These are phyloP conservation scores for Fusarium neocosmosporiellum DNA, from an alignment of 2,329 filamentous ascomycete species.

Conservation along the genomic window DNA sequence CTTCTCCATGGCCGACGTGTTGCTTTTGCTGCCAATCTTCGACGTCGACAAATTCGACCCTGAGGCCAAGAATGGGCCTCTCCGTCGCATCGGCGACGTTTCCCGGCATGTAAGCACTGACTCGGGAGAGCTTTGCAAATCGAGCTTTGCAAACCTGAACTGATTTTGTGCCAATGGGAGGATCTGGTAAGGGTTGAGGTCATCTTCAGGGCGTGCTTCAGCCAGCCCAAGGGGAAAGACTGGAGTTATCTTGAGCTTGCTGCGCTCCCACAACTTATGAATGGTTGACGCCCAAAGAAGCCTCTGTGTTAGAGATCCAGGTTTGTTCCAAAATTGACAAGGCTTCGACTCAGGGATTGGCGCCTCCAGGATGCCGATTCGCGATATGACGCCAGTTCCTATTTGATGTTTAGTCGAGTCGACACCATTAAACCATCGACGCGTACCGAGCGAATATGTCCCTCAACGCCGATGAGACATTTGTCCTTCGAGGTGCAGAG, in stretches of 20 bases:
- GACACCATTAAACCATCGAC: too few relatives aligned
- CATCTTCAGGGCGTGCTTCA: neutral
- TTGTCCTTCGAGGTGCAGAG: neutral
- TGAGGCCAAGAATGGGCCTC: neutral
- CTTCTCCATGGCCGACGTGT: neutral
- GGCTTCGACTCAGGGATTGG: neutral
- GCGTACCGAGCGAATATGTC: slow-evolving; percentile 1
- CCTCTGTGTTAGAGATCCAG: neutral
- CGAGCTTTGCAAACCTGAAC: neutral
- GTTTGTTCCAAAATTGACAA: too few relatives aligned
- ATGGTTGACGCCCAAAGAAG: neutral
- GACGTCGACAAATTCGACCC: neutral
- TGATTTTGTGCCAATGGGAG: neutral
- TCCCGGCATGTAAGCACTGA: neutral
- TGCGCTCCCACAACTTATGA: neutral
- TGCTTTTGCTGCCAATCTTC: neutral
- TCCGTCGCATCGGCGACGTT: neutral
- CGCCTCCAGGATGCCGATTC: neutral
- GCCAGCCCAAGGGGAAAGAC: neutral
- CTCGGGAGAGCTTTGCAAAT: neutral
- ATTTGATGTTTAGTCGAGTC: neutral
- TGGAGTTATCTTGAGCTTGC: neutral
- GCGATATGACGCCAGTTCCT: slow-evolving; percentile 9
- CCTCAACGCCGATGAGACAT: neutral
- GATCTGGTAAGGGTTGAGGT: neutral